Percentiles rank a stretch among this genome's conserved stretches.
Conservation (phyloP, 1,139 yeast species). For the Williopsis jadinii region DNA sequence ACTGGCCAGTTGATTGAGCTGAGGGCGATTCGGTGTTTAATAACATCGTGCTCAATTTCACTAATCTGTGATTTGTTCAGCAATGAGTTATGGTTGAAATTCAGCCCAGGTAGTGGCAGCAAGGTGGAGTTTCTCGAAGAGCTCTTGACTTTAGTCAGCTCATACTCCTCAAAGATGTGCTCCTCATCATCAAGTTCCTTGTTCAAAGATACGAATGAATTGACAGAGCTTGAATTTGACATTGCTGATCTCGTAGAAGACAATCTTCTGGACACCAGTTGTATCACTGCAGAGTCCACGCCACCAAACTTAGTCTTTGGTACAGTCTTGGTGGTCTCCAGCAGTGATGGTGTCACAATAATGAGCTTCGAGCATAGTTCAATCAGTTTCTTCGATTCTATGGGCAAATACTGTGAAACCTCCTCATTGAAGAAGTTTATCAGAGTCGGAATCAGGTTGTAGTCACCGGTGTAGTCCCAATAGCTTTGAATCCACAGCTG, state of each 20-base stretch:
- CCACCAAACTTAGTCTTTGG: constrained; percentile 4
- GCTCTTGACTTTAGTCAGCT: constrained; percentile 27
- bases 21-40: constrained; percentile 21
- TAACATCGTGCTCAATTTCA: constrained; percentile 26
- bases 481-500: constrained; percentile 84
- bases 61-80: constrained; percentile 25
- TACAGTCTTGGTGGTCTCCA: constrained; percentile 19
- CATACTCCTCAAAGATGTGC: constrained; percentile 31
- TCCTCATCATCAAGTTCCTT: constrained; percentile 28
- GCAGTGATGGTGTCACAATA: constrained; percentile 19
- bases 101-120: constrained; percentile 26
- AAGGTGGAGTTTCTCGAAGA: constrained; percentile 24
- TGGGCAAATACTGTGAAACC: constrained; percentile 46
- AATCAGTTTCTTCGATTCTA: constrained; percentile 54
- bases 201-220: constrained; percentile 25
- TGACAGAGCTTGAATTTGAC: constrained; percentile 24
- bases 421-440: constrained; percentile 76
- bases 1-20: constrained; percentile 17
- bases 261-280: constrained; percentile 39
- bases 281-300: constrained; percentile 25
- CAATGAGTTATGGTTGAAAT: constrained; percentile 24
- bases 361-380: constrained; percentile 53
- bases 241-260: constrained; percentile 22
- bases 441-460: constrained; percentile 54
- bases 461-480: constrained; percentile 67